Base-by-base conservation (phyloP, 495 filamentous ascomycete genomes). In the Talaromyces wortmannii region DNA sequence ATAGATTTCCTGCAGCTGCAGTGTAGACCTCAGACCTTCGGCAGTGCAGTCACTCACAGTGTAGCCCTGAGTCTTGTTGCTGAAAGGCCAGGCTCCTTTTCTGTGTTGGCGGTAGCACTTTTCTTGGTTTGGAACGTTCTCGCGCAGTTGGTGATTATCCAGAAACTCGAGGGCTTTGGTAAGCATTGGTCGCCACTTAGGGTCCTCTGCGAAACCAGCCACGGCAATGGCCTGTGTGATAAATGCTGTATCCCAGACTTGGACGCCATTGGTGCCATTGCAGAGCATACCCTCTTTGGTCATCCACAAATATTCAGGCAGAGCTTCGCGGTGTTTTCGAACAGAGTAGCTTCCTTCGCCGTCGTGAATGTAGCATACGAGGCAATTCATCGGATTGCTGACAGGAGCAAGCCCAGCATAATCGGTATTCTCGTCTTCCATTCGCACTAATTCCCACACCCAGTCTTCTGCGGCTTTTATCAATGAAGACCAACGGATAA, bases 261-360 rank as follows among this genome's bases (percentile, higher is more conserved):
- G 94, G 12, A 96, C 91, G 13, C 94, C 94, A 62, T 98, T 97
- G 33, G 94, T 98, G 33, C 94, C 94, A 66, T 97, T 97, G 68
- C 85, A 85, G 16, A 97, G 76, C 88, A 98, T 90, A 29, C 94
- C 94, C 67, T 97, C 94, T 43, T 81, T 57, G 43, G 92, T 96
- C 54, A 97, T 75, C 95, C 95, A 98, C 57, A 97, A 74, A 57
- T 87, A 94, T 59, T 98, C 95, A 42, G 88, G 73, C 18, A 94
- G 66, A 13, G 90, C 81, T 59, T 97, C 89, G 7, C 83, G 75
- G 65, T 97, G 95, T 18, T 85, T 80, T 43, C 80, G 78, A 23
- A 97, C 87, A 0, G 87, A 85, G 55, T 86, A 79, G 4, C 88
- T 80, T 57, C 87, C 84, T 7, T 89, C 84, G 0, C 94, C 94